phyloP scores from a whole-genome alignment of 352 stramenopile genomes.

The Pseudoperonospora humuli region DNA sequence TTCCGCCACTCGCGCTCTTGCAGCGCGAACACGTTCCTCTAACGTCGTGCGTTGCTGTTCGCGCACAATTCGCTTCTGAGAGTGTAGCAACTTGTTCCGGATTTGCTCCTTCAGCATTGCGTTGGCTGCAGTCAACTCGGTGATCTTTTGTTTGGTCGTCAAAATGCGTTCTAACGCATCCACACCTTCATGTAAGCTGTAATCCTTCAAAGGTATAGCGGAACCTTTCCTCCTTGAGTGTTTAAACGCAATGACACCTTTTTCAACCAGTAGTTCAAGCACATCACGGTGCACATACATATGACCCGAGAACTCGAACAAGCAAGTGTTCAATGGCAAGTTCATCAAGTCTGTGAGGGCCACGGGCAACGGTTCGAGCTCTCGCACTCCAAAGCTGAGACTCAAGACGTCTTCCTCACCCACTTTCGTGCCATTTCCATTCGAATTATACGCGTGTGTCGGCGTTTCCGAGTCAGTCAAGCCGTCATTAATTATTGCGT shows the following conservation, averaged over 20 bases:
- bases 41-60: slow-evolving; percentile 43
- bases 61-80: slow-evolving; percentile 30
- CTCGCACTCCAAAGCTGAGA: slow-evolving; percentile 52
- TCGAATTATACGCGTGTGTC: slow-evolving; percentile 4
- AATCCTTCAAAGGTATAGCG: slow-evolving; percentile 71
- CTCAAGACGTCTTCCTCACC: slow-evolving; percentile 53
- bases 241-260: slow-evolving; percentile 54
- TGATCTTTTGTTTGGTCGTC: slow-evolving; percentile 39
- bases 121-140: slow-evolving; percentile 35
- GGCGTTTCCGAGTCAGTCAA: slow-evolving; percentile 19
- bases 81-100: slow-evolving; percentile 31
- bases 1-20: slow-evolving; percentile 41
- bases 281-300: slow-evolving; percentile 65
- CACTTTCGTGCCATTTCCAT: slow-evolving; percentile 5
- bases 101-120: slow-evolving; percentile 45
- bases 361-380: slow-evolving; percentile 63
- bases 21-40: slow-evolving; percentile 41
- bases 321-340: slow-evolving; percentile 71
- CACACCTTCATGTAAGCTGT: slow-evolving; percentile 65
- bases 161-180: slow-evolving; percentile 57
- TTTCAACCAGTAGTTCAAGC: slow-evolving; percentile 57
- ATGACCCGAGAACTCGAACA: slow-evolving; percentile 67
- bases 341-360: slow-evolving; percentile 51
- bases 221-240: slow-evolving; percentile 67
- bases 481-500: slow-evolving; percentile 19